Base-by-base conservation (phyloP, 768 basidiomycete genomes). In the Russula ochroleuca region DNA sequence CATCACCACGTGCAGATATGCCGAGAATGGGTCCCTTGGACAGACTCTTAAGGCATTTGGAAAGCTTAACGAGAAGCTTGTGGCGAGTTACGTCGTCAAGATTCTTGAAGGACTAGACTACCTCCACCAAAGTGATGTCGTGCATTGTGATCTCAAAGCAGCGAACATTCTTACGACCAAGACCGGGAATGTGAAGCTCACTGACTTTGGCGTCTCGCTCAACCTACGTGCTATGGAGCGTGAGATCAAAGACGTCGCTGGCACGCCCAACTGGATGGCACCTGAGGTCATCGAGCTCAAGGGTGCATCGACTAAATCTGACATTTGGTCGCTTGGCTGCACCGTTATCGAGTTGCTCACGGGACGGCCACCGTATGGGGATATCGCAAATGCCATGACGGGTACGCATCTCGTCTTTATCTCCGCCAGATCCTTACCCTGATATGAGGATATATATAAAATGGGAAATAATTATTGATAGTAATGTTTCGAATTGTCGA, bases 221-320 rank as follows among this genome's bases (percentile, higher is more conserved):
- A 97, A 96, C 74, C 82, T 98, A 70, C 86, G 92, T 52, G 94
- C 94, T 0, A 86, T 98, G 83, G 89, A 88, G 69, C 81, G 84
- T 28, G 89, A 92, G 71, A 87, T 85, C 69, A 87, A 90, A 72
- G 90, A 90, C 69, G 89, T 93, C 31, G 88, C 90, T 9, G 96
- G 96, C 11, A 99, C 96, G 11, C 96, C 96, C 15, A 96, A 98
- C 71, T 99, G 96, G 96, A 98, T 99, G 94, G 95, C 95, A 13
- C 96, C 96, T 2, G 96, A 99, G 75, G 92, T 98, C 56, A 98
- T 99, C 66, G 88, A 94, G 72, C 83, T 98, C 60, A 90, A 94
- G 73, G 95, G 95, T 4, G 92, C 96, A 9, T 89, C 91, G n/a
- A 81, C 88, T 0, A 94, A 94, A 70, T 88, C 92, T 31, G 94